Base-by-base conservation (phyloP, 2,329 filamentous ascomycete genomes). In the Monascus ruber region DNA sequence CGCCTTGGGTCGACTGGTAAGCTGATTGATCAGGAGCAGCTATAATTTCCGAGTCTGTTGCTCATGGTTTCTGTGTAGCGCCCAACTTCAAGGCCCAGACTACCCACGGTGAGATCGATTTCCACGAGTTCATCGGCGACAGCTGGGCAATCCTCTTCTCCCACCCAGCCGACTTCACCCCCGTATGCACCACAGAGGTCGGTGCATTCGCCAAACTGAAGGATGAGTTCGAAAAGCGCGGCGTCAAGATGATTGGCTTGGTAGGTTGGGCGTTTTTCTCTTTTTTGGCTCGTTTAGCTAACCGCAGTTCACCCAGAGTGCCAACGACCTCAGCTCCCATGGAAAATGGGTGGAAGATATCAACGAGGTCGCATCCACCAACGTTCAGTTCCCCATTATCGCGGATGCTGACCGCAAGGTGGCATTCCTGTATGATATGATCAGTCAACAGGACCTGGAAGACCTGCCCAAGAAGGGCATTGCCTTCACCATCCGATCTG, bases 161-260 rank as follows among this genome's bases (percentile, higher is more conserved):
- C 33, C 78, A 82, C 64, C 78, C 77, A 10, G 79, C 66, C 39
- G 88, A 94, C 67, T 94, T 85, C 73, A 94, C 88, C 1, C 88
- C 88, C 39, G 88, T 94, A 43, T 95, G 88, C 75, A 95, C 88
- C 48, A 95, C 87, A 39, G 88, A 95, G 71, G 81, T 95, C 46
- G 88, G 87, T 47, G 87, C 87, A 43, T 93, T 95, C 56, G 84
- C 87, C 52, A 91, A 88, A 69, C 74, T 94, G 47, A 80, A 86
- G 70, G 77, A 79, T 54, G 86, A 94, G 66, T 94, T 95, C 67
- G 75, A 79, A 56, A 85, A 84, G 72, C 80, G 87, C 47, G 79
- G 79, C 48, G 85, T 89, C 55, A 93, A 94, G 77, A 79, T 94
- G 68, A 89, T 94, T 55, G 88, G 88, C 36, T 74, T 95, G 51